phyloP scores from a whole-genome alignment of 352 stramenopile species.

The Aphanomyces euteiches region DNA sequence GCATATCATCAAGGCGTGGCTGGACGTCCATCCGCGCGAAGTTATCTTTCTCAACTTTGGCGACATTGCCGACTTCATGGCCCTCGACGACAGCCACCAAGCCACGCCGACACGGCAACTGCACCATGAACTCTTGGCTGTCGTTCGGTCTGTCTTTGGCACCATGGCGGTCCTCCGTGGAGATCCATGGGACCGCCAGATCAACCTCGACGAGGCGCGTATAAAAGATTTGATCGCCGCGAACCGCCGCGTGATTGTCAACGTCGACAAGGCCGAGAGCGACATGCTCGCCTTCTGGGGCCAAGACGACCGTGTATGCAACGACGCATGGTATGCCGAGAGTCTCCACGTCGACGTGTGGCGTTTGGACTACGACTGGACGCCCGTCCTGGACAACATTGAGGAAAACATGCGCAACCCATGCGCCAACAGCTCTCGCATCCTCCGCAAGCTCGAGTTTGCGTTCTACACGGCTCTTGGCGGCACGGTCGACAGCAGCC shows the following conservation, averaged over 20 bases:
- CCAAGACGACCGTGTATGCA: slow-evolving; percentile 13
- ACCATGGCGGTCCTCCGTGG: neutral
- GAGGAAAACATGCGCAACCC: neutral
- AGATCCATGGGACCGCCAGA: neutral
- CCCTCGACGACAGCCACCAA: neutral
- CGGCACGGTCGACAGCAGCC: slow-evolving; percentile 5
- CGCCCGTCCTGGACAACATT: neutral
- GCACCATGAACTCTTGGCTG: neutral
- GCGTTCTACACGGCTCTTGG: slow-evolving; percentile 1
- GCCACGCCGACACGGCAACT: neutral
- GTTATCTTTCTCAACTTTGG: slow-evolving; percentile 20
- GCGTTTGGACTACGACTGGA: neutral
- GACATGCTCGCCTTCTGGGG: neutral
- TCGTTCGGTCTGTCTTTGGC: neutral
- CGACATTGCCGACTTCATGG: slow-evolving; percentile 6
- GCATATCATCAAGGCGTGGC: neutral
- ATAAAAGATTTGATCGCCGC: neutral
- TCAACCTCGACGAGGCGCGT: neutral
- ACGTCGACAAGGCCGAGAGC: neutral
- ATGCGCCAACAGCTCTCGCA: neutral
- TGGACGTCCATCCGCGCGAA: neutral
- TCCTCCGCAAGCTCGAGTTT: slow-evolving; percentile 8
- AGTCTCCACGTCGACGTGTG: neutral
- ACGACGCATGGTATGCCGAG: neutral
- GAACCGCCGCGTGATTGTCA: slow-evolving; percentile 5